Conservation (phyloP, 495 filamentous ascomycete genomes). For the Aspergillus saccharolyticus region DNA sequence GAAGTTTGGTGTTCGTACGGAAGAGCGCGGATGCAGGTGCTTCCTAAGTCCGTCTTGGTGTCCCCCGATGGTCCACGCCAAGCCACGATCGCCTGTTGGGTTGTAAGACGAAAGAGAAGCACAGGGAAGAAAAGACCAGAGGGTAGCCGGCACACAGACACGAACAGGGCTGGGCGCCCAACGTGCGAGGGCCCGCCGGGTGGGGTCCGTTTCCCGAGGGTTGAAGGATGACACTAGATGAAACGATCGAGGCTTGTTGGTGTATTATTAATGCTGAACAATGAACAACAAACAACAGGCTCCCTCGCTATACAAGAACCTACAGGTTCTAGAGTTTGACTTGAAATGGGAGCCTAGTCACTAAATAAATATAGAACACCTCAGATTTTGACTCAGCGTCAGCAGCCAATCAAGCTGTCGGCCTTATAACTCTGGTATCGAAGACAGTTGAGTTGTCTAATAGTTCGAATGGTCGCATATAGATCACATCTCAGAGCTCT, state of each 20-base stretch:
- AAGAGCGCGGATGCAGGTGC: constrained; percentile 28
- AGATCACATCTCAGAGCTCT: background rate
- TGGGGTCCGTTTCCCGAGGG: constrained; percentile 7
- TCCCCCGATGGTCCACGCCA: no score
- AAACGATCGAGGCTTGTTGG: constrained; percentile 11
- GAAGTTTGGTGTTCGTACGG: constrained; percentile 18
- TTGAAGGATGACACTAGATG: background rate
- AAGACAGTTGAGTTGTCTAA: no score
- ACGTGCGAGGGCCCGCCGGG: constrained; percentile 7
- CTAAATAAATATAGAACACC: no score
- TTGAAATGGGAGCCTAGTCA: background rate
- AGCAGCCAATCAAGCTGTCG: background rate
- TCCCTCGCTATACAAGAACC: background rate
- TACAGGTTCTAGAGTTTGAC: background rate
- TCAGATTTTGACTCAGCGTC: background rate
- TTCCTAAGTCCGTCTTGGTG: constrained; percentile 11
- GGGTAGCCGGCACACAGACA: background rate
- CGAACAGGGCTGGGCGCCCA: constrained; percentile 4
- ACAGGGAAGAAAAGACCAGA: constrained; percentile 3
- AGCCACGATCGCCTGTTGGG: constrained; percentile 25
- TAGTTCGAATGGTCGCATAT: background rate
- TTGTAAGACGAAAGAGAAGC: constrained; percentile 16
- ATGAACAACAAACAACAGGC: background rate
- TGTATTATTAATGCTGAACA: background rate
- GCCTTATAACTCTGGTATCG: background rate